phyloP scores from a whole-genome alignment of 345 rosid species.

The Euphorbia lathyris region DNA sequence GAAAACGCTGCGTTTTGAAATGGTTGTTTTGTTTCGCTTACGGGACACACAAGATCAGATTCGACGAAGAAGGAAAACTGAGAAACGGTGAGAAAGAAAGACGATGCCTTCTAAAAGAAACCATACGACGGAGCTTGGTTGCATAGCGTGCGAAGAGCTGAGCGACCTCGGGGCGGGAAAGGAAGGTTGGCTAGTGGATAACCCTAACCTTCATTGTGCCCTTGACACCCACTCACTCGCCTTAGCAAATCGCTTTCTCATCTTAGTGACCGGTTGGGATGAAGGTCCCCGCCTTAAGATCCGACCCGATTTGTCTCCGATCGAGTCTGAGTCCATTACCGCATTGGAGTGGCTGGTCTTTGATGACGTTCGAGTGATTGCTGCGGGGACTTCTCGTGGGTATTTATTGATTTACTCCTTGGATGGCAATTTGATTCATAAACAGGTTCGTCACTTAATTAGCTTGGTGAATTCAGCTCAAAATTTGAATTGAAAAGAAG shows the following conservation, averaged over 20 bases:
- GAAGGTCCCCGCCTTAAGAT: slow-evolving; percentile 68
- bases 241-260: slow-evolving; percentile 52
- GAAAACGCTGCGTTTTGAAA: background rate
- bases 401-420: slow-evolving; percentile 65
- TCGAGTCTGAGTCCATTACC: slow-evolving; percentile 60
- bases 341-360: slow-evolving; percentile 85
- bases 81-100: background rate
- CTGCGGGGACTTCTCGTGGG: slow-evolving; percentile 79
- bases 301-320: slow-evolving; percentile 84
- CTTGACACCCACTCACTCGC: slow-evolving; percentile 71
- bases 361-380: slow-evolving; percentile 65
- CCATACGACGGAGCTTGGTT: slow-evolving; percentile 74
- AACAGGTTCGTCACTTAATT: slow-evolving; percentile 45
- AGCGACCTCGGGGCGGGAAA: slow-evolving; percentile 83
- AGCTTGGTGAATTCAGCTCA: background rate
- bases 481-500: background rate
- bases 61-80: background rate
- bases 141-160: slow-evolving; percentile 81
- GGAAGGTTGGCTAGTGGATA: slow-evolving; percentile 84
- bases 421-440: slow-evolving; percentile 69
- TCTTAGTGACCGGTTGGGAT: slow-evolving; percentile 67
- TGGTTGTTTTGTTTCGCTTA: background rate
- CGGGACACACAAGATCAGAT: background rate
- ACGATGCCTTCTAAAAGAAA: slow-evolving; percentile 40
- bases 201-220: slow-evolving; percentile 60